Base-by-base conservation (phyloP, 495 filamentous ascomycete species). In the Immersiella caudata region DNA sequence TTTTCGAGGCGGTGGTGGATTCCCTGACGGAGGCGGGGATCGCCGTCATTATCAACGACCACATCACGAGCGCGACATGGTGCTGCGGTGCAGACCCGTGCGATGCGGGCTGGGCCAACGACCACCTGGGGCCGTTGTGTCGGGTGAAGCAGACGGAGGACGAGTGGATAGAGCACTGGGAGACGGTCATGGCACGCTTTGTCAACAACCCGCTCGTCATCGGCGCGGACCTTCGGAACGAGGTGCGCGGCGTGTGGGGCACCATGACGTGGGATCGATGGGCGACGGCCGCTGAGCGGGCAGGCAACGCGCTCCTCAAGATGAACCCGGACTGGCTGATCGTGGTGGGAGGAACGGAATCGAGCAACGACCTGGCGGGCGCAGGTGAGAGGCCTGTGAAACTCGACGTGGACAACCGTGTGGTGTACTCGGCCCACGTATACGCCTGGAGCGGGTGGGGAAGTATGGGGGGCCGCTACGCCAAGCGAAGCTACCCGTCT, bases 371-470 rank as follows among this genome's bases (percentile, higher is more conserved):
- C 68, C 76, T 87, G 3, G 76, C 78, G 6, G 83, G 82, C 2
- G 86, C 79, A 14, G 72, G 70, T 9, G 71, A 69, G 20, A 79
- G 86, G 49, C 87, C 86, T 8, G 76, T 89, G 9, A 72, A 74
- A 51, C 81, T 89, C 54, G 83, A 84, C 65, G 69, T 86, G 16
- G 73, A 77, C 3, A 67, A 83, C 64, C 78, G 81, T 0, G 79
- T 89, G 16, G 85, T 89, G n/a, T 89, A 88, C 73, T 86, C 83
- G 64, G 80, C 83, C 0, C 87, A 89, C 71, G 87, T 88, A 7
- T 88, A 88, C 70, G 68, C 78, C 18, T 89, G 86, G 86, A 87
- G 84, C 52, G 86, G 87, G 51, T 88, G 86, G 86, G 85, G 86
- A 7, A 84, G 80, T 54, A 59, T 79, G 51, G 79, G 78, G 16